Conservation (phyloP, 768 basidiomycete genomes). For the Suillus subaureus region DNA sequence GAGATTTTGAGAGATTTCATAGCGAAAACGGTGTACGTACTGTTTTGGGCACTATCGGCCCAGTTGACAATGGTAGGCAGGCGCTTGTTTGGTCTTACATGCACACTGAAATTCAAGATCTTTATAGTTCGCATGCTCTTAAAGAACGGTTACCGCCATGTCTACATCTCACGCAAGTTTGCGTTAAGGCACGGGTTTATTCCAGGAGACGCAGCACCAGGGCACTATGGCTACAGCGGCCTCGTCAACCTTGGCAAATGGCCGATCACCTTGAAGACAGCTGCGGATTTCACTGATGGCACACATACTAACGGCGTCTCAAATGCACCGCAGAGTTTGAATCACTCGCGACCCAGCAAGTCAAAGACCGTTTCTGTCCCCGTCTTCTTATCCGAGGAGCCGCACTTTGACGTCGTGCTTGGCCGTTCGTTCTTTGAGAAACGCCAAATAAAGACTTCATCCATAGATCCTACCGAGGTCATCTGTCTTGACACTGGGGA, state of each 20-base stretch:
- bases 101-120: conserved; percentile 1
- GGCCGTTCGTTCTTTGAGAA: conserved; percentile 85
- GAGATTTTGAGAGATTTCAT: conserved; percentile 84
- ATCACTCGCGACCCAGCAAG: conserved; percentile 16
- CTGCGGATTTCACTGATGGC: conserved; percentile 17
- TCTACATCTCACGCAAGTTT: conserved; percentile 95
- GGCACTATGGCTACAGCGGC: conserved; percentile 92
- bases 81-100: background rate
- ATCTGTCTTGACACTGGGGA: conserved; percentile 92
- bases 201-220: conserved; percentile 82
- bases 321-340: background rate
- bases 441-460: conserved; percentile 78
- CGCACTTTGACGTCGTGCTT: conserved; percentile 94
- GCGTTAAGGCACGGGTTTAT: conserved; percentile 88
- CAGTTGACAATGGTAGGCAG: conserved; percentile 78
- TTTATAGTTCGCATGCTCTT: conserved; percentile 86
- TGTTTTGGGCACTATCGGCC: conserved; percentile 87
- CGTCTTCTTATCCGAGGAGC: conserved; percentile 92
- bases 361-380: conserved; percentile 49
- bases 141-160: conserved; percentile 88
- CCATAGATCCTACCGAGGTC: conserved; percentile 86
- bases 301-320: conserved; percentile 7
- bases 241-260: conserved; percentile 83
- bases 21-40: conserved; percentile 92
- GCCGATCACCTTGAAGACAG: conserved; percentile 70